Evolutionary conservation across 2,329 filamentous ascomycete genomes (phyloP), one percentile per base, ranked within the genome.

Genomic region (Beauveria pseudobassiana): DNA sequence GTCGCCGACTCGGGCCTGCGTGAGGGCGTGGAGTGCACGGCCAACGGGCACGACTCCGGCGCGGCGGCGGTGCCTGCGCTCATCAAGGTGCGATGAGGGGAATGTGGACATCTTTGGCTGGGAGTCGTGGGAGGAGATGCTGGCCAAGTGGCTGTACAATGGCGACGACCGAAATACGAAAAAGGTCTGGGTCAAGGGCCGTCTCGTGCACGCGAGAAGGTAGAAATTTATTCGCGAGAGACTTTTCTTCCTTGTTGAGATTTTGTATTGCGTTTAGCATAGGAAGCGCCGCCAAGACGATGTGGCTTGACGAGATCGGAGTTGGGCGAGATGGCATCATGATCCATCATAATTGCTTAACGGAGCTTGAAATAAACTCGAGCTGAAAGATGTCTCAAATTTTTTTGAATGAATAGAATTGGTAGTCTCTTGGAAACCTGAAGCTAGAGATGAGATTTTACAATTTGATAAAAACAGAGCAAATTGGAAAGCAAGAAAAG

Each of bases 131-230:
- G 85, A 88, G 45, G 91, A 98, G 69, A 85, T 80, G 69, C 77
- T 98, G 12, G 90, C 91, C 58, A 99, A 99, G 79, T 99, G 95
- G 95, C 79, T 98, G 64, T 99, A 90, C 76, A 89, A 85, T 66
- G 95, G 95, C 0, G 93, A 98, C 77, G 95, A 98, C 75, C 81
- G 93, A 67, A 98, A 98, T 73, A 93, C 92, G 3, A 82, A 82
- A 68, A 86, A 82, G 67, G 95, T 99, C 5, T 99, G 93, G 93
- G 92, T 98, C 1, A 86, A 82, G 71, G 95, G 95, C 3, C 77
- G 86, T 65, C 74, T 96, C 73, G 95, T 97, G 53, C 91, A 96
- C 76, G 56, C 62, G 34, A 54, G 43, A n/a, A n/a, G 42, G 24
- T 54, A 5, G 5, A 6, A 3, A 16, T 16, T 16, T 6, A 38